Evolutionary conservation across 2,329 filamentous ascomycete species (phyloP), one percentile per base, ranked within the genome.

Genomic region (Aspergillus sp.): DNA sequence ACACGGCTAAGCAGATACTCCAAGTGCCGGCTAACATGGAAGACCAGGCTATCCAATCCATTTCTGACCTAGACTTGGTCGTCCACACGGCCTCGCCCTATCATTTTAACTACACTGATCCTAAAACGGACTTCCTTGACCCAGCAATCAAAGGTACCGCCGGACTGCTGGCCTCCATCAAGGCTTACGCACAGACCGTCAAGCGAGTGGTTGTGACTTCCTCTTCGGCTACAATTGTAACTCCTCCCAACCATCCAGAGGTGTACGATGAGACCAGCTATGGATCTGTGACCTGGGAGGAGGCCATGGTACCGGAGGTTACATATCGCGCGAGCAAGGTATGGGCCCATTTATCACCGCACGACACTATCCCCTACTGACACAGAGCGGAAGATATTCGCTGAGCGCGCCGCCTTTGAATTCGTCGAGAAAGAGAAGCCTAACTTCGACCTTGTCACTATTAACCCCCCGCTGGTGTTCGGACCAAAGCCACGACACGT

Each of bases 241-340:
- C 57, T 25, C 25, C 41, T 5, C 23, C 4, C 5, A 52, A 57
- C 17, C 54, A 47, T 4, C 48, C 53, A 2, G 38, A 28, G 5
- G 17, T 17, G 5, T 60, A 60, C 23, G 43, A 45, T 10, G 58
- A 60, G 5, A 10, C 25, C 5, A 38, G 55, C 19, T 60, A 47
- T 17, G 55, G 50, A n/a, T 47, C 54, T 2, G 17, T 53, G 7
- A 56, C 36, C 0, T 57, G 41, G 10, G 56, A 53, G 17, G 36
- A 52, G 8, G 50, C 50, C 28, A 38, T 21, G 30, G 25, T 17
- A 19, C 50, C 17, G 50, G 10, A 17, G 30, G 15, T 43, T 19
- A 19, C 39, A n/a, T 56, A 56, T 36, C 25, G 23, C 13, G 58
- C 60, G n/a, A 59, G 53, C 21, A 63, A 62, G 50, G 5, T 30